phyloP scores from a whole-genome alignment of 139 green algal genomes.

The Astrephomene gubernaculifera region DNA sequence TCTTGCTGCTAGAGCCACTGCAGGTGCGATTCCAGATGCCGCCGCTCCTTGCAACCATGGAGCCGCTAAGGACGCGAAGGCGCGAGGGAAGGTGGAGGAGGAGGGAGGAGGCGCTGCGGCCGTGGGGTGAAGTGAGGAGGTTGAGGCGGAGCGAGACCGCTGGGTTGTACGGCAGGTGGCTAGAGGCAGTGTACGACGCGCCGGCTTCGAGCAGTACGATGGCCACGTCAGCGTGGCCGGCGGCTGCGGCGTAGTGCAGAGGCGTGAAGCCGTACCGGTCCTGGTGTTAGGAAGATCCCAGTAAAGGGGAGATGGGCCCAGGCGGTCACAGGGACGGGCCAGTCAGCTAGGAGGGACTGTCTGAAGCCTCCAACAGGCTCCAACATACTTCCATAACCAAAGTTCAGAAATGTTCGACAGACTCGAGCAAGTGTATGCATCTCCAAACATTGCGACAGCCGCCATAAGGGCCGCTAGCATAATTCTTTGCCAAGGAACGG shows the following conservation, averaged over 20 bases:
- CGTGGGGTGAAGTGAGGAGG: no score
- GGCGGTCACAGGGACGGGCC: background rate
- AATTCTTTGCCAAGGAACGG: no score
- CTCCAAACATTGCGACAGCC: background rate
- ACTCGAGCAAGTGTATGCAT: background rate
- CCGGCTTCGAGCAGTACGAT: slow-evolving; percentile 23
- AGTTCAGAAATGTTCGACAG: background rate
- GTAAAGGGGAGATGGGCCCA: background rate
- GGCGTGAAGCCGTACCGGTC: slow-evolving; percentile 38
- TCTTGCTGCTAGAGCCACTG: no score
- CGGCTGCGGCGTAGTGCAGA: slow-evolving; percentile 26
- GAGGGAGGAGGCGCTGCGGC: no score
- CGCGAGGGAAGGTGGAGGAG: background rate
- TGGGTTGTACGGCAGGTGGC: background rate
- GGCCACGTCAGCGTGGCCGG: slow-evolving; percentile 39
- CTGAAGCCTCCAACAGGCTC: background rate
- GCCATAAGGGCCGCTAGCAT: no score
- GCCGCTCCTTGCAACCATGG: background rate
- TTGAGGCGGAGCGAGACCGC: background rate
- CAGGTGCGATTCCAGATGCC: background rate
- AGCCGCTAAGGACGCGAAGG: background rate
- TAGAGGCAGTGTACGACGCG: slow-evolving; percentile 2
- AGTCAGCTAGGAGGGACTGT: background rate
- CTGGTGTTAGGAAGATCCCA: background rate
- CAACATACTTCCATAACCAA: background rate